Base-by-base conservation (phyloP, 2,329 filamentous ascomycete species). In the Orbilia brochopaga region DNA sequence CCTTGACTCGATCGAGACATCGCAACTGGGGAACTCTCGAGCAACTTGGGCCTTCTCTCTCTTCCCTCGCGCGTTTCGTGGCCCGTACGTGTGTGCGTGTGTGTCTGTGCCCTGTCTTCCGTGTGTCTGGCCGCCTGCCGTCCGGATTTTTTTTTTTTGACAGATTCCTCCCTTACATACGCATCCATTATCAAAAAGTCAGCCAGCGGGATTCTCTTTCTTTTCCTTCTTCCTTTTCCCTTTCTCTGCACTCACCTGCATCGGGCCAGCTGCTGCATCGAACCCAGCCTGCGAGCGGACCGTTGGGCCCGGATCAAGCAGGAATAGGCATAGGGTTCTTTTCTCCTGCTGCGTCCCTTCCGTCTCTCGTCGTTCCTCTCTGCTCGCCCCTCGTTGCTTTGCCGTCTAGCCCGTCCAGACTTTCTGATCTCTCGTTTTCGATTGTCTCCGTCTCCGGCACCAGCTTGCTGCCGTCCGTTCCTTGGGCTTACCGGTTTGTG, bases 1-100 rank as follows among this genome's bases (percentile, higher is more conserved):
- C 51, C 67, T 70, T 70, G 53, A 21, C 32, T 23, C 57, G 57
- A 52, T 62, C 44, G 51, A 69, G 46, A 52, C 44, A 48, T 48
- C 44, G 44, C 19, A 42, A 42, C 37, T 42, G 19, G 44, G n/a
- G n/a, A n/a, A 15, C 3, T 11, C 44, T 17, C 8, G 27, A 32
- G 27, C 27, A 19, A 21, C 44, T 48, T 23, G 44, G 44, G 44
- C 44, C 44, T 21, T 23, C 19, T 11, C 8, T 21, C 17, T 21
- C 19, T 19, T 17, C 19, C 11, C 11, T 44, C 7, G 40, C n/a
- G 2, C 44, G n/a, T 23, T 8, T 19, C 27, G 27, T 32, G 27
- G 3, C 27, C 27, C 27, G 27, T 32, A 32, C 27, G 27, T 32
- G 4, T 8, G 27, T 32, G 8, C 27, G 27, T 32, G 27, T 32